Percentiles rank a stretch among this genome's conserved stretches.
phyloP scores from a whole-genome alignment of 768 basidiomycete species.

The Amanita rimosa region DNA sequence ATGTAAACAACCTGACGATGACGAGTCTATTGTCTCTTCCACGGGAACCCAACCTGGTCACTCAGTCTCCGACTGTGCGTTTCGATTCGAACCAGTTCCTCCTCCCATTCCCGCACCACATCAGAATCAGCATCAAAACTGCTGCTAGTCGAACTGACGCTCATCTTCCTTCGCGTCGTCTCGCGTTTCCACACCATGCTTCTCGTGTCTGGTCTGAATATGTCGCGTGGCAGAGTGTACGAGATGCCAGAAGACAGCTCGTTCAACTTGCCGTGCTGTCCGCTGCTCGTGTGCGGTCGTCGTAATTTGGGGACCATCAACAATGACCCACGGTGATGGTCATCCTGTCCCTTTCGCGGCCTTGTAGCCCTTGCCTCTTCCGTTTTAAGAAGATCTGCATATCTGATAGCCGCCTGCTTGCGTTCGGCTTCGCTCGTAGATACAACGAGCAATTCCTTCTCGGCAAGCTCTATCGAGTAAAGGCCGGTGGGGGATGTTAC shows the following conservation, averaged over 20 bases:
- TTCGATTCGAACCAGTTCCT: slow-evolving; percentile 65
- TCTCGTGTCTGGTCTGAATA: neutral
- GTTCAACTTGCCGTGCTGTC: slow-evolving; percentile 44
- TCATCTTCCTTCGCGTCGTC: slow-evolving; percentile 20
- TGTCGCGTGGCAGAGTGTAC: slow-evolving; percentile 3
- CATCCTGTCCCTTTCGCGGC: slow-evolving; percentile 21
- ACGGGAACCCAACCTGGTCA: slow-evolving; percentile 34
- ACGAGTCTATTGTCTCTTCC: slow-evolving; percentile 15
- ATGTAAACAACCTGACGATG: no score
- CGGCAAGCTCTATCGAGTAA: slow-evolving; percentile 59
- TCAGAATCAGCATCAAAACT: slow-evolving; percentile 21
- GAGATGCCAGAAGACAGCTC: neutral
- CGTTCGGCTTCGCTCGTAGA: slow-evolving; percentile 63
- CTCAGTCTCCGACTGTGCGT: slow-evolving; percentile 41
- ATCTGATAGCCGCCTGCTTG: slow-evolving; percentile 49
- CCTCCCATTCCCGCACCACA: slow-evolving; percentile 64
- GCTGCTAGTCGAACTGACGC: slow-evolving; percentile 15
- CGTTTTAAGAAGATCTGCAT: slow-evolving; percentile 24
- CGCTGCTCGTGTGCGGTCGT: slow-evolving; percentile 68
- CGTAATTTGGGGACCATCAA: slow-evolving; percentile 23
- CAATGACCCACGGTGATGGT: slow-evolving; percentile 12
- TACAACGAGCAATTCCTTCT: slow-evolving; percentile 55
- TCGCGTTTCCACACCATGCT: slow-evolving; percentile 1
- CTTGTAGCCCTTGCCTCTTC: slow-evolving; percentile 32
- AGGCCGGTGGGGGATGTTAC: slow-evolving; percentile 47